A percentile compares a stretch with the other conserved stretches of the same genome.
Evolutionary conservation across 805 yeast species (phyloP).

Genomic region (Geotrichum ghanense): DNA sequence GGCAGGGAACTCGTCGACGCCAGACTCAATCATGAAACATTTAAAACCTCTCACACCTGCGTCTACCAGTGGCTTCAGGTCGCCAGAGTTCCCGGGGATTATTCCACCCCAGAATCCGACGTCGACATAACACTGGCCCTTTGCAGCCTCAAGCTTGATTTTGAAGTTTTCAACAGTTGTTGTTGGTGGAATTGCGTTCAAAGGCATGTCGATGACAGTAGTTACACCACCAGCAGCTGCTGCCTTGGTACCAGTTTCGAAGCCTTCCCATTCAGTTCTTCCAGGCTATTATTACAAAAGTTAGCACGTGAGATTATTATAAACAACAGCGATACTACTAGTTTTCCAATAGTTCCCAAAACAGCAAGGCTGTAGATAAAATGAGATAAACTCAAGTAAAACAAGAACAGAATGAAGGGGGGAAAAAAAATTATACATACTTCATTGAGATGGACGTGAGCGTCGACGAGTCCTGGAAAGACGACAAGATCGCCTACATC

Average conservation of each 20-base stretch:
- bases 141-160: constrained; percentile 66
- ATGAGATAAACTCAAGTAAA: too few species aligned
- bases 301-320: not conserved
- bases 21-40: constrained; percentile 84
- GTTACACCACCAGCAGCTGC: constrained; percentile 97
- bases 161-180: constrained; percentile 71
- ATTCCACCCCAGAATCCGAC: constrained; percentile 96
- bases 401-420: not conserved
- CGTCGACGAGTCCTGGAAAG: constrained; percentile 85
- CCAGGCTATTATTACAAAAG: constrained; percentile 45
- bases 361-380: too few species aligned
- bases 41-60: constrained; percentile 93
- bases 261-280: constrained; percentile 98
- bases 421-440: constrained; percentile 3
- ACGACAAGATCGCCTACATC: constrained; percentile 53
- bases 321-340: not conserved
- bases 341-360: too few species aligned
- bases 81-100: constrained; percentile 62
- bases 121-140: constrained; percentile 80
- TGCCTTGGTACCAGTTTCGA: constrained; percentile 89
- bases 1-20: constrained; percentile 94
- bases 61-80: constrained; percentile 61
- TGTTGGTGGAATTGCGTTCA: constrained; percentile 93
- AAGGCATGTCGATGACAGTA: constrained; percentile 91
- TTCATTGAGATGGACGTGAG: constrained; percentile 90